Evolutionary conservation across 768 basidiomycete species (phyloP), one percentile per base, ranked within the genome.

Genomic region (Termitomyces sp.): DNA sequence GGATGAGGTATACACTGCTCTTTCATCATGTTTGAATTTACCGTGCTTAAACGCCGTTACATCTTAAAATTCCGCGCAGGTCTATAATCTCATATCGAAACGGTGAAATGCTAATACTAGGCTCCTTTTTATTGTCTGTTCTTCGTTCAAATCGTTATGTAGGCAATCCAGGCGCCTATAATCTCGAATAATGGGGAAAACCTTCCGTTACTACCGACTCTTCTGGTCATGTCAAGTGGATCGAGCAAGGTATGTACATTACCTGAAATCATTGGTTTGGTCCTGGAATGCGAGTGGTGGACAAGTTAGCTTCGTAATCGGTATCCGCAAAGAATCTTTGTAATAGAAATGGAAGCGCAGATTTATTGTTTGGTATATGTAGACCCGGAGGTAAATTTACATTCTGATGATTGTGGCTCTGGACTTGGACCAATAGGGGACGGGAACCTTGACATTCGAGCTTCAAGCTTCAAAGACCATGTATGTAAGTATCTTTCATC

Each of bases 101-200:
- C n/a, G n/a, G n/a, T n/a, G n/a, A 29, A 8, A 48, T 25, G 8
- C 44, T 37, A 8, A 34, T 4, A 8, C 19, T 51, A 38, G n/a
- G 55, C 34, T 31, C 48, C 17, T 54, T 54, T 46, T 49, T n/a
- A 48, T 41, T 25, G 23, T 25, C 23, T 53, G 17, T 58, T 58
- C 19, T 31, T 53, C 8, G 19, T 52, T 17, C 43, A 37, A 19
- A 25, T 14, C 44, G 41, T 31, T 44, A 38, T 21, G 23, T 21
- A 10, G 29, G 21, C 46, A 45, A 40, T 5, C 32, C 45, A 17
- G 49, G 50, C 23, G 27, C 38, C n/a, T 21, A 10, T 9, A 17
- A 19, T 3, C 53, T 48, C 25, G 40, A 38, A 19, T 29, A 48
- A 38, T 5, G 25, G 10, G 51, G 23, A 14, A 17, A 10, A 17